Base-by-base conservation (phyloP, 148 eudicot genomes). In the Drosera capensis region DNA sequence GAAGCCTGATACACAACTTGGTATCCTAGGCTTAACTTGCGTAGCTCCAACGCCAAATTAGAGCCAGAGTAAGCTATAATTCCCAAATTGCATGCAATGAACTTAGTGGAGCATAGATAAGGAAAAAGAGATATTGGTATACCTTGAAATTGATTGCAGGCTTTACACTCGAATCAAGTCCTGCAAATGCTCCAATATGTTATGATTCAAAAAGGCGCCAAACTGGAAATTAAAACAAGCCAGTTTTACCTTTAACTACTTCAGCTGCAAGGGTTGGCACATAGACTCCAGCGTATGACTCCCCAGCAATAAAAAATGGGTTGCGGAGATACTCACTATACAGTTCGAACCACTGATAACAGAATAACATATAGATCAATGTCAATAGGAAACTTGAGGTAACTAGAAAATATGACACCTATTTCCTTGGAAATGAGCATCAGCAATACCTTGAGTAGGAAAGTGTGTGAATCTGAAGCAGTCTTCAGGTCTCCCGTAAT, bases 221-320 rank as follows among this genome's bases (percentile, higher is more conserved):
- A 40, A 35, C 43, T 39, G 22, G 19, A 39, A 36, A 14, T 23
- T 40, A 46, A 1, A 20, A 25, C 14, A 37, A 37, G 7, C 2
- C 2, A 37, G 22, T 26, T 40, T 14, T 73, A 90, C 99, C 99
- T 68, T 78, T 71, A 8, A 68, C 94, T 9, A 90, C 75, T 75
- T 85, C 88, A 57, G 50, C 54, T 48, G 95, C 65, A 62, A 90
- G 83, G 37, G 95, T 90, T 20, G 99, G 99, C 48, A 90, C 88
- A 51, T 90, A 90, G 14, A 90, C 52, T 59, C 99, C 99, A 57
- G 99, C 99, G 64, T 85, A 90, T 20, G 99, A 90, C 52, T 90
- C 99, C 15, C 99, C 99, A 29, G 77, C 23, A 40, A 90, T 78
- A 57, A 65, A 85, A 68, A 90, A 90, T 13, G 95, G 74, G 61